Evolutionary conservation across 768 basidiomycete genomes (phyloP), one percentile per base, ranked within the genome.

Genomic region (Serendipita indica): DNA sequence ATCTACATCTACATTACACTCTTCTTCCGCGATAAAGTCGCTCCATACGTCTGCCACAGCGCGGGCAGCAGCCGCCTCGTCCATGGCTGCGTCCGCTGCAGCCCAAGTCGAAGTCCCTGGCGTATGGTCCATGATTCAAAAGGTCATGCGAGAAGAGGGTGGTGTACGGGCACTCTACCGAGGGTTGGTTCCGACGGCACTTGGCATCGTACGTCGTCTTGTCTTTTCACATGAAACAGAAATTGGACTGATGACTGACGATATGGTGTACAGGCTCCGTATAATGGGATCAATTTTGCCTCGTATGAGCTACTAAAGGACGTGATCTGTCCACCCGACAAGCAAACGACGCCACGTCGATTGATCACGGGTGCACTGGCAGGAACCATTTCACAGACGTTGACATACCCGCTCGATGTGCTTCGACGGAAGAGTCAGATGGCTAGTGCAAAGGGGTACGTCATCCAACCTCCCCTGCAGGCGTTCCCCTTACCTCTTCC

Each of bases 321-420:
- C 2, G 64, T 82, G 43, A 74, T 89, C 62, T 90, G 84, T 27
- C 86, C 86, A n/a, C 89, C 88, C 2, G 89, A 84, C 34, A 83
- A 87, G 73, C 81, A 67, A 64, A 81, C 71, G 57, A 73, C 82
- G 41, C 64, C 74, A 52, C 74, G 86, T 63, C 93, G 94, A 70
- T 69, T 96, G 68, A 63, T 72, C 1, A 96, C 91, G 62, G 94
- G 93, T 34, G 92, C 89, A 32, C 70, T 93, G 61, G 90, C 90
- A 14, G 89, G 89, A n/a, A 82, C 84, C 25, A 84, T 94, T 63
- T 92, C 91, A 12, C 90, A 97, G 69, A 89, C 91, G 54, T 70
- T 97, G 64, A 97, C 93, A 3, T 97, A 94, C 69, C 94, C 94
- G 6, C 89, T 96, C 65, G 94, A 99, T 68, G 89, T 98, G 3